phyloP scores from a whole-genome alignment of 148 eudicot genomes.

The Chenopodium berlandieri region DNA sequence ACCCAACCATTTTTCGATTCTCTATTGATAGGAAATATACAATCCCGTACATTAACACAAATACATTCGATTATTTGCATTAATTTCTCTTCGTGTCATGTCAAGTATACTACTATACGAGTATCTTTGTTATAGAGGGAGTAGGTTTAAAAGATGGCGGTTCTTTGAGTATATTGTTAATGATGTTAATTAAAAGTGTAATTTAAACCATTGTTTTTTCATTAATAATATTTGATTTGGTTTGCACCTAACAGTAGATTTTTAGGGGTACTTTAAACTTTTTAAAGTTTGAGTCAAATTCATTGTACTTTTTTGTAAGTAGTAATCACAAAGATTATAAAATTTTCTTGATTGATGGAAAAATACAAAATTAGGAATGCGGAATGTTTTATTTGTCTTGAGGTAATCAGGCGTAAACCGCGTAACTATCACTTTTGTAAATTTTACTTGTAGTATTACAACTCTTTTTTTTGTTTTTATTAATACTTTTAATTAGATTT shows the following conservation, averaged over 20 bases:
- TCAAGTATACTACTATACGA: too few relatives aligned
- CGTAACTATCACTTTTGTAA: too few relatives aligned
- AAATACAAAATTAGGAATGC: not conserved
- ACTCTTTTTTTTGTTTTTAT: not conserved
- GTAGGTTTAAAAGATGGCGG: not conserved
- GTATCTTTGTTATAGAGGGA: not conserved
- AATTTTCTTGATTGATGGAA: not conserved
- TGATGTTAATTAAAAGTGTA: not conserved
- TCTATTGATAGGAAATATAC: too few relatives aligned
- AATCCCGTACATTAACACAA: too few relatives aligned
- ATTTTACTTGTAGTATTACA: too few relatives aligned
- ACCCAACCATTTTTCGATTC: too few relatives aligned
- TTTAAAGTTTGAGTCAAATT: not conserved
- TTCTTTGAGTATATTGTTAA: slow-evolving; percentile 7
- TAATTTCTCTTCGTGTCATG: too few relatives aligned
- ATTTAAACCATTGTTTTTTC: not conserved
- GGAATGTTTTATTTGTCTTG: too few relatives aligned
- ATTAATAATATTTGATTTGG: not conserved
- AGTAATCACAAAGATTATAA: not conserved
- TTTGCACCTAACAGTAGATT: slow-evolving; percentile 1
- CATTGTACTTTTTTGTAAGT: not conserved
- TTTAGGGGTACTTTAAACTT: not conserved
- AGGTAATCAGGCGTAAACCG: too few relatives aligned
- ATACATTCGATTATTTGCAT: too few relatives aligned
- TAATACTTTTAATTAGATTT: not conserved